Evolutionary conservation across 1,139 yeast genomes (phyloP).

Genomic region (Starmera stellimalicola): DNA sequence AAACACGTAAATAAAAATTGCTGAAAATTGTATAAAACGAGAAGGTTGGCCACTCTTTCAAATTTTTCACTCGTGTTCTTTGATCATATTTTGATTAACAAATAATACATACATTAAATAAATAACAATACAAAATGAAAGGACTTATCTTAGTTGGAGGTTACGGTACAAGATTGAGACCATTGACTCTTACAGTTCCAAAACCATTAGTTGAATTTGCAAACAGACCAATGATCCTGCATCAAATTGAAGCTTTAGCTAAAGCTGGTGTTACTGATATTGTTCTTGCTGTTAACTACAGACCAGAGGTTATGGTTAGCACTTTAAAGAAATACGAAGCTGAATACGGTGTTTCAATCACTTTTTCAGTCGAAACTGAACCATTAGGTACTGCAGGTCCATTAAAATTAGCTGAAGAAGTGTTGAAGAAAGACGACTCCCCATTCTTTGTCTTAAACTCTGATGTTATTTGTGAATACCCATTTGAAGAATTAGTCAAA

Average conservation of each 20-base stretch:
- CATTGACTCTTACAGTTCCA: conserved; percentile 92
- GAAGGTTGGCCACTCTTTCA: not conserved
- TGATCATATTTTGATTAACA: conserved; percentile 1
- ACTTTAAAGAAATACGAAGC: conserved; percentile 90
- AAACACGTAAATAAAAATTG: not conserved
- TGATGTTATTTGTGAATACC: conserved; percentile 97
- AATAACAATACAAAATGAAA: conserved; percentile 47
- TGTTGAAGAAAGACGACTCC: conserved; percentile 86
- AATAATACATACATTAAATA: conserved; percentile 2
- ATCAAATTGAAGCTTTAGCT: conserved; percentile 97
- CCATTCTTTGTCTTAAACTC: conserved; percentile 98
- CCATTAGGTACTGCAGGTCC: conserved; percentile 99
- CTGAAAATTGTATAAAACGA: too few relatives aligned
- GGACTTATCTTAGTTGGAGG: conserved; percentile 99
- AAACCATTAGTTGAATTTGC: conserved; percentile 98
- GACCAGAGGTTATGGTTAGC: conserved; percentile 98
- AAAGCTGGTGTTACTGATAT: conserved; percentile 98
- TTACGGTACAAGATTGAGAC: conserved; percentile 99
- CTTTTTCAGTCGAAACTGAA: conserved; percentile 98
- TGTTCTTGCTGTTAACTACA: conserved; percentile 96
- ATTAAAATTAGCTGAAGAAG: conserved; percentile 89
- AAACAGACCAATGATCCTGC: conserved; percentile 95
- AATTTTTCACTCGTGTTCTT: not conserved
- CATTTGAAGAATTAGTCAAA: conserved; percentile 82
- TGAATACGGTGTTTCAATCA: conserved; percentile 88